Base-by-base conservation (phyloP, 1,284 basidiomycete species). In the Ganoderma meredithae region DNA sequence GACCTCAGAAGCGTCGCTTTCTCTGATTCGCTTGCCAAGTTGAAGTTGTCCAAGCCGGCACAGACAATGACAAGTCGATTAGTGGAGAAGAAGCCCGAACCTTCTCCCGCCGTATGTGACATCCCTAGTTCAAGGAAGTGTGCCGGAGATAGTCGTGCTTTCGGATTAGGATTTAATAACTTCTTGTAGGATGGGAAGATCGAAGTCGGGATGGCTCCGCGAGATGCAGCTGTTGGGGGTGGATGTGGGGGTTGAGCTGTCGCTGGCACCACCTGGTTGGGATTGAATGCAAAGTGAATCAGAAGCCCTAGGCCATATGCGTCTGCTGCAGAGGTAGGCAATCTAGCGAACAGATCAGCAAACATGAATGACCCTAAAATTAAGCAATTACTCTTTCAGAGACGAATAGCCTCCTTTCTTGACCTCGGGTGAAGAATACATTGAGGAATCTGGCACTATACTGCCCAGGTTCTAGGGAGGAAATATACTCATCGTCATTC, bases 51-150 rank as follows among this genome's bases (percentile, higher is more conserved):
- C 25, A 99, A 82, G 0, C 95, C 93, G 44, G 88, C 82, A 60
- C 96, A 96, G 2, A 98, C 90, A 77, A 92, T 91, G 53, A 97
- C 92, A 5, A 99, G 85, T 31, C 90, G 86, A 79, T 99, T 99
- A 36, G 85, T 84, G 2, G 86, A 83, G 81, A 98, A 99, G 81
- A 98, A 98, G 0, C 96, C 96, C 0, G 84, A 77, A 9, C 82
- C 82, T 53, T 86, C 85, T 1, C 83, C 83, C 0, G 80, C 79
- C 0, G 84, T 85, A 63, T 91, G 86, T 3, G 89, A 85, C 88
- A 95, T 94, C 3, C 95, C 95, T 40, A 91, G 83, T 40, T 94
- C 90, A 15, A 97, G 84, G 78, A 99, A 95, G 2, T 83, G 83
- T 72, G 93, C 92, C 0, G 93, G 86, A 0, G 91, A 88, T 73